Conservation (phyloP, 192 early-diverging fungal species). For the Backusella circina region DNA sequence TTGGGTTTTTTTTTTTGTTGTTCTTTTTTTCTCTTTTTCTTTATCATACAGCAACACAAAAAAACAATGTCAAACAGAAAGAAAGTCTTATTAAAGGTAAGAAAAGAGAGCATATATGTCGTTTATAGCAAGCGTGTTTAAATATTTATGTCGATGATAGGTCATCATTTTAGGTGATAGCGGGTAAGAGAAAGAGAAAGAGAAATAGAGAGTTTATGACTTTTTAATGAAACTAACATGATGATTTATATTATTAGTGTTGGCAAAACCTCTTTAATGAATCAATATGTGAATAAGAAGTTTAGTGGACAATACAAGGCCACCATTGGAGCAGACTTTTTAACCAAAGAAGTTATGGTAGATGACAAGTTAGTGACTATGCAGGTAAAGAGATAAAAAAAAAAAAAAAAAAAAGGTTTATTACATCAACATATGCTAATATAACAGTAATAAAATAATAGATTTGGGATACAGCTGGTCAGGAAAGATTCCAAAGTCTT, state of each 20-base stretch:
- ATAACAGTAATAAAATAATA: slow-evolving; percentile 28
- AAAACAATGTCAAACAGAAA: slow-evolving; percentile 7
- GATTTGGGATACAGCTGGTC: slow-evolving; percentile 99
- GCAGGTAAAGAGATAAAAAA: slow-evolving; percentile 56
- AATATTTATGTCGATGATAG: slow-evolving; percentile 23
- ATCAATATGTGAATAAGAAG: slow-evolving; percentile 98
- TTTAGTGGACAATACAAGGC: slow-evolving; percentile 99
- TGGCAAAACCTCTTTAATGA: slow-evolving; percentile 98
- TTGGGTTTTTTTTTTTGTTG: background rate
- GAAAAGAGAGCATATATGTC: background rate
- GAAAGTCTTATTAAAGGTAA: slow-evolving; percentile 28
- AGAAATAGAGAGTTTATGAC: background rate
- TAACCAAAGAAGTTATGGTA: slow-evolving; percentile 95
- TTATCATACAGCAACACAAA: background rate
- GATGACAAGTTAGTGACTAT: slow-evolving; percentile 94
- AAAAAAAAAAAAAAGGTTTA: background rate
- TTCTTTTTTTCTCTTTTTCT: background rate
- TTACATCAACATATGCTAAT: background rate
- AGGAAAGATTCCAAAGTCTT: slow-evolving; percentile 97
- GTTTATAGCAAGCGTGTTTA: background rate
- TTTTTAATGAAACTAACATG: background rate
- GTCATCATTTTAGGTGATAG: slow-evolving; percentile 85
- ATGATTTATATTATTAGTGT: slow-evolving; percentile 50
- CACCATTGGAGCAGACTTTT: slow-evolving; percentile 94
- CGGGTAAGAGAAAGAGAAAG: slow-evolving; percentile 50